Evolutionary conservation across 495 filamentous ascomycete genomes (phyloP).

Genomic region (Schizothecium vesticola): DNA sequence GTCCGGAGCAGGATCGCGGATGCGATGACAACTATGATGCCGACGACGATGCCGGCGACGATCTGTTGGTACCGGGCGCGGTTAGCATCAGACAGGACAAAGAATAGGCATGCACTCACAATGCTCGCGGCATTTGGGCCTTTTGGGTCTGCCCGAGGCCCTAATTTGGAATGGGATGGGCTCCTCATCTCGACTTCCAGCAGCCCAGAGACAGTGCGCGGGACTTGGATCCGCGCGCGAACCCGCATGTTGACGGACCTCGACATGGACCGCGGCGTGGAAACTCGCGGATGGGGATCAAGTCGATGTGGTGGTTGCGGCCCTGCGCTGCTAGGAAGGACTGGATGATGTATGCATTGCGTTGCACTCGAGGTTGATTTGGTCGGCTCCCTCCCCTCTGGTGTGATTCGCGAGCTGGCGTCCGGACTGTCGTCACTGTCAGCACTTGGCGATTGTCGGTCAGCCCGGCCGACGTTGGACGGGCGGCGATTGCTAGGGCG

Average conservation of each 20-base stretch:
- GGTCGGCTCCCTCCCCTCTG: not conserved
- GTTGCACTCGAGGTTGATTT: not conserved
- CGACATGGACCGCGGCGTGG: not conserved
- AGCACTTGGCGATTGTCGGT: conserved; percentile 5
- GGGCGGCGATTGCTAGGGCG: not conserved
- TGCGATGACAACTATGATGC: conserved; percentile 16
- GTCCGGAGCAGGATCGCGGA: conserved; percentile 15
- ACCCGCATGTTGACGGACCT: not conserved
- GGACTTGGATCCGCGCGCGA: not conserved
- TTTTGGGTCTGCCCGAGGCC: not conserved
- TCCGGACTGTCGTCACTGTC: conserved; percentile 2
- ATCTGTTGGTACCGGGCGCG: conserved; percentile 11
- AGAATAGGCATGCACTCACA: not conserved
- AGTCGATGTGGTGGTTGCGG: conserved; percentile 9
- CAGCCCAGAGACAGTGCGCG: not conserved
- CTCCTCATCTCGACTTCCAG: not conserved
- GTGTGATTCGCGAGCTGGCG: not conserved
- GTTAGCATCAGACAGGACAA: not conserved
- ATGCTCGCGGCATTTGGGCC: conserved; percentile 11
- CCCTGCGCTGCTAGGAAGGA: conserved; percentile 16
- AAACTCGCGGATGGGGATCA: conserved; percentile 2
- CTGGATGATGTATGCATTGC: conserved; percentile 18
- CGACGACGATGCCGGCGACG: conserved; percentile 18
- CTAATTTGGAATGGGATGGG: not conserved
- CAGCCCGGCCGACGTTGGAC: not conserved